phyloP scores from a whole-genome alignment of 2,329 filamentous ascomycete genomes.

The Claviceps sp. region DNA sequence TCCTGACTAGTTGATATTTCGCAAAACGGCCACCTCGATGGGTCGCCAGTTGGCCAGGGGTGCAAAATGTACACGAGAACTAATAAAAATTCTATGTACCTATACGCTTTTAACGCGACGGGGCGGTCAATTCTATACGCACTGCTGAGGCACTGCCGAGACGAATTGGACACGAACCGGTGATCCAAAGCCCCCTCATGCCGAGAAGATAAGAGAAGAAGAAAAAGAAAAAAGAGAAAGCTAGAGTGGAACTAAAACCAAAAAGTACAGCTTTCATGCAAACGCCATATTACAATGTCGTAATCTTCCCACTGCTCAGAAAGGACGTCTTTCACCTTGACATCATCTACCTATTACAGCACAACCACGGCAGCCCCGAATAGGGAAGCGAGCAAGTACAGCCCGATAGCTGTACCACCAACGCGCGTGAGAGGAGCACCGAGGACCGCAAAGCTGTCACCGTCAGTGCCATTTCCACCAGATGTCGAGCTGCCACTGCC shows the following conservation, averaged over 20 bases:
- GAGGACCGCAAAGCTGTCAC: constrained; percentile 22
- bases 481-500: not conserved
- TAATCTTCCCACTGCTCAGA: not conserved
- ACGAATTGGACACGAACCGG: too few relatives aligned
- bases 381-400: constrained; percentile 38
- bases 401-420: constrained; percentile 33
- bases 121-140: too few relatives aligned
- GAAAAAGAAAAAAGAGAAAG: not conserved
- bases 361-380: constrained; percentile 38
- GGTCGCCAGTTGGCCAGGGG: too few relatives aligned
- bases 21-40: too few relatives aligned
- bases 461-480: constrained; percentile 6
- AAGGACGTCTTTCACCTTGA: not conserved
- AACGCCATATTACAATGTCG: not conserved
- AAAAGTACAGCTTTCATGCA: not conserved
- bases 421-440: constrained; percentile 23
- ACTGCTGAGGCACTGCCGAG: too few relatives aligned
- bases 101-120: too few relatives aligned
- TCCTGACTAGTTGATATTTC: too few relatives aligned
- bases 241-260: not conserved
- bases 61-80: too few relatives aligned
- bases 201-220: not conserved
- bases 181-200: too few relatives aligned
- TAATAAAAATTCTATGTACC: too few relatives aligned
- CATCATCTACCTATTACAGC: constrained; percentile 25